A percentile compares a stretch with the other conserved stretches of the same genome.
These are phyloP conservation scores for Colletotrichum sp. DNA, from an alignment of 2,329 filamentous ascomycete species.

Conservation along the genomic window DNA sequence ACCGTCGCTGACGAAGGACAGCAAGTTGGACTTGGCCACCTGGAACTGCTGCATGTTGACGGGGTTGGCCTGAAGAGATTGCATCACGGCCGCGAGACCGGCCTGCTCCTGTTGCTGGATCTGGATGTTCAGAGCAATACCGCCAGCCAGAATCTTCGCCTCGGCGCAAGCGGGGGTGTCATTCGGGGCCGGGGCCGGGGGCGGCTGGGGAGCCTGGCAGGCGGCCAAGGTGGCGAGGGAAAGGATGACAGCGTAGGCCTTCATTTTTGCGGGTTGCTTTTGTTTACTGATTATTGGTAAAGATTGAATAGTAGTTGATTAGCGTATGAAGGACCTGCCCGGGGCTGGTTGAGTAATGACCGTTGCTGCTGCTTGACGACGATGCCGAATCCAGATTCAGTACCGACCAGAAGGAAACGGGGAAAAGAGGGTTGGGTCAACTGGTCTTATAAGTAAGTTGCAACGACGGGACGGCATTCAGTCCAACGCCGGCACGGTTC, in stretches of 20 bases:
- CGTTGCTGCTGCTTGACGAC: conserved; percentile 8
- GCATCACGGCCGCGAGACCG: conserved; percentile 2
- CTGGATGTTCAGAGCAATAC: conserved; percentile 19
- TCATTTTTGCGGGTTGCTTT: background rate
- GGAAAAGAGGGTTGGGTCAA: background rate
- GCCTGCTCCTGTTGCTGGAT: conserved; percentile 18
- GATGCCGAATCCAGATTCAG: conserved; percentile 19
- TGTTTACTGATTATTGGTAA: background rate
- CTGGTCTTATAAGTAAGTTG: conserved; percentile 10
- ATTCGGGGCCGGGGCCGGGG: background rate
- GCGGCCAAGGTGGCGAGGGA: conserved; percentile 2
- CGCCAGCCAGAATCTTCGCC: conserved; percentile 18
- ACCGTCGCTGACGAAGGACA: conserved; percentile 19
- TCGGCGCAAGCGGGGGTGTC: conserved; percentile 18
- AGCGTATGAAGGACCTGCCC: background rate
- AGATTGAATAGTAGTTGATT: background rate
- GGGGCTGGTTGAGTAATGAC: conserved; percentile 12
- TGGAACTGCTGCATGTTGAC: conserved; percentile 19
- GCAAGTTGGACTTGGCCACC: conserved; percentile 20
- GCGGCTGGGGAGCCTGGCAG: background rate
- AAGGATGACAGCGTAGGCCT: conserved; percentile 14
- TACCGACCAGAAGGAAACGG: background rate
- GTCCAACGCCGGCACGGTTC: background rate
- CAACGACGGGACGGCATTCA: background rate
- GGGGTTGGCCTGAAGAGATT: conserved; percentile 12